phyloP scores from a whole-genome alignment of 768 basidiomycete genomes.

The Tulasnella sp. region DNA sequence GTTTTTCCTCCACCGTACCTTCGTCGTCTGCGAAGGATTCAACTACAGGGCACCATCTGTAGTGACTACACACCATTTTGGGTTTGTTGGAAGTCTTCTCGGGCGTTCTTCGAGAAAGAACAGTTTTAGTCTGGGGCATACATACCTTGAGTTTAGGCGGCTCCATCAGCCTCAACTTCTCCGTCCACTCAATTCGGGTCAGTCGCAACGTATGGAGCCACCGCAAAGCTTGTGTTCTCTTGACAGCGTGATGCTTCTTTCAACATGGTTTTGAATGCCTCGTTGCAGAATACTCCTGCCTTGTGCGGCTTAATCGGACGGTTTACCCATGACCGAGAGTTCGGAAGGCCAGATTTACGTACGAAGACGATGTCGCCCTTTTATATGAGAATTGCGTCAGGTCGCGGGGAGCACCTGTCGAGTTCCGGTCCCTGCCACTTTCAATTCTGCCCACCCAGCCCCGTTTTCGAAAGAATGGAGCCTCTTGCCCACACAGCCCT shows the following conservation, averaged over 20 bases:
- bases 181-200: background rate
- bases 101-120: background rate
- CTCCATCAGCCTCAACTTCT: background rate
- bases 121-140: background rate
- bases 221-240: background rate
- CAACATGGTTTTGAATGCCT: background rate
- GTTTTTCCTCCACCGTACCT: background rate
- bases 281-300: background rate
- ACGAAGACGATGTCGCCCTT: background rate
- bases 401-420: background rate
- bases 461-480: background rate
- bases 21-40: background rate
- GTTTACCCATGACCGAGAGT: background rate
- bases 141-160: background rate
- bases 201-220: background rate
- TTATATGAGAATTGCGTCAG: slow-evolving; percentile 9
- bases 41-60: background rate
- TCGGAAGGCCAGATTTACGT: background rate
- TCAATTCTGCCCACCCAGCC: background rate
- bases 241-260: background rate
- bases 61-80: background rate
- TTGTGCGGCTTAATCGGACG: background rate
- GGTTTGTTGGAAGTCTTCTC: background rate
- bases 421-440: background rate
- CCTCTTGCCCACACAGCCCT: background rate